A percentile compares a stretch with the other conserved stretches of the same genome.
Evolutionary conservation across 176 grass and related monocot species (phyloP).

Genomic region (Triticum urartu): DNA sequence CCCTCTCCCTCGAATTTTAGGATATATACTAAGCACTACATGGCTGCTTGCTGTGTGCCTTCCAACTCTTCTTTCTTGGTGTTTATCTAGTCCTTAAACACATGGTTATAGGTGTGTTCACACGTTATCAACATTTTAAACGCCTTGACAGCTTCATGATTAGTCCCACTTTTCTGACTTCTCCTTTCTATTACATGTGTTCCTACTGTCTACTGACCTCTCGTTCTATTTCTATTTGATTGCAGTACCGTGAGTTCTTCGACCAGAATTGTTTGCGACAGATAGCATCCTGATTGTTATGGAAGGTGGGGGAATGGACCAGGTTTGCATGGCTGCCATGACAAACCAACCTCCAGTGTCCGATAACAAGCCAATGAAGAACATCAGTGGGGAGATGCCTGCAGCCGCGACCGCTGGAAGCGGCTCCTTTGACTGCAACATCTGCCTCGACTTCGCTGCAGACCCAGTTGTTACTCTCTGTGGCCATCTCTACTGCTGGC

Average conservation of each 20-base stretch:
- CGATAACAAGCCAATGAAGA: conserved; percentile 46
- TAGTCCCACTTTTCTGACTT: background rate
- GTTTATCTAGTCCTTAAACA: conserved; percentile 24
- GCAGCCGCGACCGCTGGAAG: conserved; percentile 16
- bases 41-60: background rate
- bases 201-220: no score
- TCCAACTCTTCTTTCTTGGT: conserved; percentile 9
- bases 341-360: conserved; percentile 21
- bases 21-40: background rate
- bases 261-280: background rate
- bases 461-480: conserved; percentile 90
- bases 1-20: background rate
- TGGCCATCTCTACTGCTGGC: conserved; percentile 96
- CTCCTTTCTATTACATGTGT: no score
- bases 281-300: conserved; percentile 10
- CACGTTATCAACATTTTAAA: conserved; percentile 17
- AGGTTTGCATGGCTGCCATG: conserved; percentile 33
- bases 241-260: conserved; percentile 15
- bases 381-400: conserved; percentile 28
- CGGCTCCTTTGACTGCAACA: conserved; percentile 79
- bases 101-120: background rate
- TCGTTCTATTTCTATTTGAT: conserved; percentile 14
- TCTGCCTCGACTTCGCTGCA: conserved; percentile 76
- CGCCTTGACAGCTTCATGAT: background rate
- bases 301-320: conserved; percentile 39